phyloP scores from a whole-genome alignment of 1,284 basidiomycete genomes.

The Malassezia pachydermatis region DNA sequence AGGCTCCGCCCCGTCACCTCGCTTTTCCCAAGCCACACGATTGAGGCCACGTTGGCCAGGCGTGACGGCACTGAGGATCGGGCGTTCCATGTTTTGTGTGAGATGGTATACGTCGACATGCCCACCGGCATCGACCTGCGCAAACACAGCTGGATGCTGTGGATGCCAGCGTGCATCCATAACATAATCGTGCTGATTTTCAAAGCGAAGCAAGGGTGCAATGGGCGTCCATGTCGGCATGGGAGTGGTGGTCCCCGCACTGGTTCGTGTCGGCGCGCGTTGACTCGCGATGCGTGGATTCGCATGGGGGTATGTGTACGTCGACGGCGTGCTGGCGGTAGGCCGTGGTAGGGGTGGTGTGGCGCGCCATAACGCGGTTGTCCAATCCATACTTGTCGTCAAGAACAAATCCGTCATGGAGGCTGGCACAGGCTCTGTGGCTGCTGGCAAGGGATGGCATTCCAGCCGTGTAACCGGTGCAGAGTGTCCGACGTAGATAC shows the following conservation, averaged over 20 bases:
- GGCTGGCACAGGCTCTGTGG: constrained; percentile 51
- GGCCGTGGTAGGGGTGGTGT: not conserved
- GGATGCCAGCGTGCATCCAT: constrained; percentile 98
- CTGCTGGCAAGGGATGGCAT: constrained; percentile 65
- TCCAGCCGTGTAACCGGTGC: constrained; percentile 86
- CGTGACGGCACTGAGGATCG: not conserved
- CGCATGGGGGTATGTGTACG: constrained; percentile 16
- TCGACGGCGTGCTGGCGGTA: not conserved
- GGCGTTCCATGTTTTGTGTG: constrained; percentile 72
- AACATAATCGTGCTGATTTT: constrained; percentile 57
- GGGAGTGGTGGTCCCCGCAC: not conserved
- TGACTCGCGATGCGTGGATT: constrained; percentile 16
- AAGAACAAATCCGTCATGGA: constrained; percentile 93
- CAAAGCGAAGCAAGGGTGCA: constrained; percentile 13
- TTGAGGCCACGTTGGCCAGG: constrained; percentile 68
- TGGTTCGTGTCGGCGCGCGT: constrained; percentile 15
- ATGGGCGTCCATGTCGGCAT: constrained; percentile 11
- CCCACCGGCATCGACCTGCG: constrained; percentile 82
- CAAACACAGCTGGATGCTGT: constrained; percentile 83
- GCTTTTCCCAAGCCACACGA: constrained; percentile 79
- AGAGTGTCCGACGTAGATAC: constrained; percentile 81
- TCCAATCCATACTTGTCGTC: constrained; percentile 50
- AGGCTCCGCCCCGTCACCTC: constrained; percentile 55
- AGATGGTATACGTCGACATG: constrained; percentile 95
- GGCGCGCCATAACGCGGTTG: constrained; percentile 30